Evolutionary conservation across 1,284 basidiomycete species (phyloP).

Genomic region (Microbotryum scabiosae): DNA sequence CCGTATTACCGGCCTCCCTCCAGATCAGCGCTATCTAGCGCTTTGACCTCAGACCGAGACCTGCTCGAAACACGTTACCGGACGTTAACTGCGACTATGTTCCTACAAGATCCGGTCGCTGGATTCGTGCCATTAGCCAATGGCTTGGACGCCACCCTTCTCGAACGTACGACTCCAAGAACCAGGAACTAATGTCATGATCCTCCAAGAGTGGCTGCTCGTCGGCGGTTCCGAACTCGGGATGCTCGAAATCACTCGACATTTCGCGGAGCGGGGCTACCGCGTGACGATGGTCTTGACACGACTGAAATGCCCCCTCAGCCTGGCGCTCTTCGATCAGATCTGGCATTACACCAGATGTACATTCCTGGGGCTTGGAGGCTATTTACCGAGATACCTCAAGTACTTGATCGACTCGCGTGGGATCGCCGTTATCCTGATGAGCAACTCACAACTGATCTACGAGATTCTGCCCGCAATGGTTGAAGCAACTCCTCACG

Average conservation of each 20-base stretch:
- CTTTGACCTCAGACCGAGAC: too few relatives aligned
- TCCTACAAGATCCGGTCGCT: too few relatives aligned
- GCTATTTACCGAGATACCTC: constrained; percentile 18
- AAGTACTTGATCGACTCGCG: constrained; percentile 18
- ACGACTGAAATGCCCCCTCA: constrained; percentile 14
- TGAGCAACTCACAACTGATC: constrained; percentile 17
- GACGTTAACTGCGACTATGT: too few relatives aligned
- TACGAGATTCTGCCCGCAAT: constrained; percentile 26
- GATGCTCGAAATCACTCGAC: constrained; percentile 14
- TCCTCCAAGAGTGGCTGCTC: too few relatives aligned
- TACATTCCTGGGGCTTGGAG: constrained; percentile 20
- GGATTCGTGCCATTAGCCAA: too few relatives aligned
- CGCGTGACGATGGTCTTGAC: constrained; percentile 23
- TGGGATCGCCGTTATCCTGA: constrained; percentile 7
- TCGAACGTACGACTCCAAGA: too few relatives aligned
- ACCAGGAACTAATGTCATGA: too few relatives aligned
- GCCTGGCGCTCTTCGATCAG: constrained; percentile 17
- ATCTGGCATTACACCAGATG: constrained; percentile 23
- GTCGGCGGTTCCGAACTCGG: neutral
- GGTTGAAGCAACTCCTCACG: constrained; percentile 12
- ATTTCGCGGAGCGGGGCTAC: constrained; percentile 16
- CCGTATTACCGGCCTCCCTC: too few relatives aligned
- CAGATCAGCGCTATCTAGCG: too few relatives aligned
- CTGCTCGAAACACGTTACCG: too few relatives aligned
- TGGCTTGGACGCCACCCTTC: too few relatives aligned